A percentile compares a stretch with the other conserved stretches of the same genome.
Evolutionary conservation across 2,329 filamentous ascomycete species (phyloP).

Genomic region (Aspergillus fijiensis): DNA sequence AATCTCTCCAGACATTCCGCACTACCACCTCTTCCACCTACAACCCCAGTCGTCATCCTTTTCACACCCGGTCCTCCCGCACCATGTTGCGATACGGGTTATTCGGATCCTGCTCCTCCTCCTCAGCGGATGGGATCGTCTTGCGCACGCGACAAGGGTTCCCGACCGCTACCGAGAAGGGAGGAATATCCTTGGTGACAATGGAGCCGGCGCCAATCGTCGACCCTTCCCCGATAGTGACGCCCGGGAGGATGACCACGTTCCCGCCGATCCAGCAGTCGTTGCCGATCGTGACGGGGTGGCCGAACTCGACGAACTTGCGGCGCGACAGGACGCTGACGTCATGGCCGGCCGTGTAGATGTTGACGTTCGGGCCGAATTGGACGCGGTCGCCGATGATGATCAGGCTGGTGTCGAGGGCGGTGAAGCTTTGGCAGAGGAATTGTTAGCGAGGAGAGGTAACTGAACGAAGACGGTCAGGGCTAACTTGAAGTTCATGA

Average conservation of each 20-base stretch:
- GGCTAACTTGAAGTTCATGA: conserved; percentile 35
- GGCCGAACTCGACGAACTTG: conserved; percentile 52
- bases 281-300: conserved; percentile 49
- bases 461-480: background rate
- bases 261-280: conserved; percentile 54
- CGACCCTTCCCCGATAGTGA: conserved; percentile 44
- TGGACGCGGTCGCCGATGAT: conserved; percentile 55
- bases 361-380: conserved; percentile 54
- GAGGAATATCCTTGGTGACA: conserved; percentile 40
- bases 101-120: conserved; percentile 25
- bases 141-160: conserved; percentile 26
- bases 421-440: conserved; percentile 49
- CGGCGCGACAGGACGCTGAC: conserved; percentile 49
- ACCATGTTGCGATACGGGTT: conserved; percentile 24
- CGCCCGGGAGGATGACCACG: conserved; percentile 45
- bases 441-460: background rate
- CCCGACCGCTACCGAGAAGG: conserved; percentile 34
- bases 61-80: conserved; percentile 12
- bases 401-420: conserved; percentile 55
- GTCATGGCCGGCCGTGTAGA: conserved; percentile 56
- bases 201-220: conserved; percentile 43
- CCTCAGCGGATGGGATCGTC: conserved; percentile 25
- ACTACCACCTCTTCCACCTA: background rate
- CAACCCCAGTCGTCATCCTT: no score
- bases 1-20: background rate